phyloP scores from a whole-genome alignment of 169 alveolate genomes.

The Miamiensis avidus region DNA sequence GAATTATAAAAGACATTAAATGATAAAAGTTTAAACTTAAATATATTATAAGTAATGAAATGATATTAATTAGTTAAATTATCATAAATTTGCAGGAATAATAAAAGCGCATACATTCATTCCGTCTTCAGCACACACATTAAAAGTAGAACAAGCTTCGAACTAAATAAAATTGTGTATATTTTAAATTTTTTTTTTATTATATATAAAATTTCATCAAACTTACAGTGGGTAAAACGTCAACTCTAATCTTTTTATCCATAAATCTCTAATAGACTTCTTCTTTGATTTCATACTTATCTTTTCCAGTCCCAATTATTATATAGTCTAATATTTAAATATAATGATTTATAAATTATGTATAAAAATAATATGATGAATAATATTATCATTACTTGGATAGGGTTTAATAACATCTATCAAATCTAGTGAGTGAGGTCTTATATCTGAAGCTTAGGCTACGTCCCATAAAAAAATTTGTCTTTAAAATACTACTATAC shows the following conservation, averaged over 20 bases:
- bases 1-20: too few relatives aligned
- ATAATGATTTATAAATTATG: neutral
- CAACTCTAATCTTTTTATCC: slow-evolving; percentile 32
- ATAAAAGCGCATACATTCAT: slow-evolving; percentile 46
- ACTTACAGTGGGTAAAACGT: slow-evolving; percentile 40
- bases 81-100: slow-evolving; percentile 47
- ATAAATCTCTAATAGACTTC: slow-evolving; percentile 34
- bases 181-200: neutral
- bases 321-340: slow-evolving; percentile 15
- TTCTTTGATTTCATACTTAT: slow-evolving; percentile 32
- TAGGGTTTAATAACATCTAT: slow-evolving; percentile 43
- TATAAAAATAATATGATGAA: neutral
- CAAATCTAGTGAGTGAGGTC: slow-evolving; percentile 43
- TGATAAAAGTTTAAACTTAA: neutral
- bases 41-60: too few relatives aligned
- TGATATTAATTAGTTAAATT: neutral
- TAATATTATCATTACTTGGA: slow-evolving; percentile 24
- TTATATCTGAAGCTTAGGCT: slow-evolving; percentile 39
- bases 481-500: slow-evolving; percentile 35
- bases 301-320: slow-evolving; percentile 51
- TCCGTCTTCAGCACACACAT: slow-evolving; percentile 48
- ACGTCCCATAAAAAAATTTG: slow-evolving; percentile 50
- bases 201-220: neutral
- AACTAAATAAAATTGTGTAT: slow-evolving; percentile 5
- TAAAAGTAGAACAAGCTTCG: slow-evolving; percentile 49